Conservation (phyloP, 768 basidiomycete species). For the Tylopilus subfusipes region DNA sequence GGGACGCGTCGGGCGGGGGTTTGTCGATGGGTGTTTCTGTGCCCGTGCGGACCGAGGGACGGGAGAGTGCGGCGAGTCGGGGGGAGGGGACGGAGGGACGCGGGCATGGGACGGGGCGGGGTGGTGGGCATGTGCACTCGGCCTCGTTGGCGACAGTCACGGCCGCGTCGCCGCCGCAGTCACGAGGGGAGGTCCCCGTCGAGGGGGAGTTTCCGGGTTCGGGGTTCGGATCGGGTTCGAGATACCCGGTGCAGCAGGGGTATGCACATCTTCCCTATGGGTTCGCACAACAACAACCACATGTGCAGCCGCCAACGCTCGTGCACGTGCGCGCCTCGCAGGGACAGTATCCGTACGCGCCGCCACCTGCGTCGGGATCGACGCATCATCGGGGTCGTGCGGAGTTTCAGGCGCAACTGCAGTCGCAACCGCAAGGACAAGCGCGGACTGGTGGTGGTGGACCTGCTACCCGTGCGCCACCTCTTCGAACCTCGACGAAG, state of each 20-base stretch:
- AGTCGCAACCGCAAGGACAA: not conserved
- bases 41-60: too few relatives aligned
- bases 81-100: not conserved
- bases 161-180: slow-evolving; percentile 14
- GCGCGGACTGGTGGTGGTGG: not conserved
- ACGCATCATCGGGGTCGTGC: not conserved
- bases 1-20: not conserved
- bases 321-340: slow-evolving; percentile 2
- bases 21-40: too few relatives aligned
- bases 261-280: slow-evolving; percentile 4
- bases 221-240: not conserved
- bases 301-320: not conserved
- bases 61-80: not conserved
- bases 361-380: not conserved
- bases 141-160: slow-evolving; percentile 27
- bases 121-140: slow-evolving; percentile 17
- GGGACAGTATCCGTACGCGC: slow-evolving; percentile 9
- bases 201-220: not conserved
- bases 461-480: not conserved
- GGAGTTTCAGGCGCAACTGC: not conserved
- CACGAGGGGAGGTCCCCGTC: not conserved
- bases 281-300: slow-evolving; percentile 9
- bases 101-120: not conserved
- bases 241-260: not conserved
- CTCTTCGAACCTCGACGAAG: slow-evolving; percentile 17